Evolutionary conservation across 495 filamentous ascomycete species (phyloP).

Genomic region (Aspergillus leporis): DNA sequence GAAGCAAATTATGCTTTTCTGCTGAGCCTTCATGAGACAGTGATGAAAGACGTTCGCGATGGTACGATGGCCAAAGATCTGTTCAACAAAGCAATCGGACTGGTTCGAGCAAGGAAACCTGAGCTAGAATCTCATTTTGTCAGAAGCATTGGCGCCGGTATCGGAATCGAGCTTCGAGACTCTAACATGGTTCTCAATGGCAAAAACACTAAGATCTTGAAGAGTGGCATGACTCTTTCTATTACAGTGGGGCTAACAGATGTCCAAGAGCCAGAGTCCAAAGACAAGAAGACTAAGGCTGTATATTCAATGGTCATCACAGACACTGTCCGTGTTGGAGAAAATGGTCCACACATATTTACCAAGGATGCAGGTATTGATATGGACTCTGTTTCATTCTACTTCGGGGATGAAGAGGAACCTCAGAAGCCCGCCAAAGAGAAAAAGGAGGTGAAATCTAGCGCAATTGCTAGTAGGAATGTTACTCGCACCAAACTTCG

Average conservation of each 20-base stretch:
- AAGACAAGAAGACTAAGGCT: slow-evolving; percentile 77
- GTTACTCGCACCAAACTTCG: slow-evolving; percentile 92
- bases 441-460: slow-evolving; percentile 79
- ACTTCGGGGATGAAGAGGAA: slow-evolving; percentile 91
- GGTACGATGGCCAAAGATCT: slow-evolving; percentile 86
- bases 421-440: slow-evolving; percentile 61
- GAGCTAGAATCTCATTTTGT: slow-evolving; percentile 91
- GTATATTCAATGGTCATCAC: slow-evolving; percentile 85
- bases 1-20: slow-evolving; percentile 94
- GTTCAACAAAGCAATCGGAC: slow-evolving; percentile 78
- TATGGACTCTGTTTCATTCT: slow-evolving; percentile 90
- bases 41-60: slow-evolving; percentile 88
- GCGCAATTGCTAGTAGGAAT: slow-evolving; percentile 84
- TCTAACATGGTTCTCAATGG: slow-evolving; percentile 75
- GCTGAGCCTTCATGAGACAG: slow-evolving; percentile 75
- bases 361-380: slow-evolving; percentile 90
- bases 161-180: slow-evolving; percentile 90
- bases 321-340: slow-evolving; percentile 86
- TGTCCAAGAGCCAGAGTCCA: slow-evolving; percentile 75
- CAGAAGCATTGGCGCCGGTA: slow-evolving; percentile 84
- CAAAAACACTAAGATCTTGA: slow-evolving; percentile 78
- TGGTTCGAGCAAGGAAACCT: slow-evolving; percentile 84
- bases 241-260: slow-evolving; percentile 87
- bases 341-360: slow-evolving; percentile 75
- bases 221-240: slow-evolving; percentile 95